phyloP scores from a whole-genome alignment of 768 basidiomycete species.

The Tulasnella sp. region DNA sequence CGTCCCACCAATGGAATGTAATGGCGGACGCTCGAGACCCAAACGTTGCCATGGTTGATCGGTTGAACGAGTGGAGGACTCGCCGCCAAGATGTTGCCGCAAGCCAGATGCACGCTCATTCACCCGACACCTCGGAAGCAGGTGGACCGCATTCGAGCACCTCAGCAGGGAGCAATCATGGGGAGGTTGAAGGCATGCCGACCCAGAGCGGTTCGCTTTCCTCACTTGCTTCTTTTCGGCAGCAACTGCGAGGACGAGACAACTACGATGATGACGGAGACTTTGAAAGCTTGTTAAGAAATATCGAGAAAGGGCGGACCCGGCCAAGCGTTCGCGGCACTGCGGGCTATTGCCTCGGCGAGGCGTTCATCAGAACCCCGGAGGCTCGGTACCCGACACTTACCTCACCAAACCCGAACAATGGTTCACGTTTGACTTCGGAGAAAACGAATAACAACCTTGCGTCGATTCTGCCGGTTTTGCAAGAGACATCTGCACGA shows the following conservation, averaged over 20 bases:
- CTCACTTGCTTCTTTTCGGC: background rate
- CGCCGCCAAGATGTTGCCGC: no score
- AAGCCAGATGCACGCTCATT: no score
- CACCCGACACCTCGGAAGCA: no score
- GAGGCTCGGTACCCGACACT: background rate
- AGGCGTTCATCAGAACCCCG: background rate
- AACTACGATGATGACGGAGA: background rate
- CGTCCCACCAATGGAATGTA: no score
- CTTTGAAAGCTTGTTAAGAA: background rate
- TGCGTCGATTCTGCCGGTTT: background rate
- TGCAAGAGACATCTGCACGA: slow-evolving; percentile 9
- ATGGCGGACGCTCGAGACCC: no score
- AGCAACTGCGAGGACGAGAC: background rate
- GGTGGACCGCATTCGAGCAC: no score
- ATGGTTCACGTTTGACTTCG: background rate
- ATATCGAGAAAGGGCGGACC: background rate
- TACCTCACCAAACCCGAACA: slow-evolving; percentile 7
- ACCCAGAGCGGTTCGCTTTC: no score
- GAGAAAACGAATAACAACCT: background rate
- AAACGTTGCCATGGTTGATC: no score
- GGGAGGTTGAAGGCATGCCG: no score
- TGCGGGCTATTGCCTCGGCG: background rate
- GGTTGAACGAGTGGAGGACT: no score
- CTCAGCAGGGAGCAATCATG: no score
- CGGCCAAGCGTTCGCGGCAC: background rate